phyloP scores from a whole-genome alignment of 768 basidiomycete species.

The Multifurca ochricompacta region DNA sequence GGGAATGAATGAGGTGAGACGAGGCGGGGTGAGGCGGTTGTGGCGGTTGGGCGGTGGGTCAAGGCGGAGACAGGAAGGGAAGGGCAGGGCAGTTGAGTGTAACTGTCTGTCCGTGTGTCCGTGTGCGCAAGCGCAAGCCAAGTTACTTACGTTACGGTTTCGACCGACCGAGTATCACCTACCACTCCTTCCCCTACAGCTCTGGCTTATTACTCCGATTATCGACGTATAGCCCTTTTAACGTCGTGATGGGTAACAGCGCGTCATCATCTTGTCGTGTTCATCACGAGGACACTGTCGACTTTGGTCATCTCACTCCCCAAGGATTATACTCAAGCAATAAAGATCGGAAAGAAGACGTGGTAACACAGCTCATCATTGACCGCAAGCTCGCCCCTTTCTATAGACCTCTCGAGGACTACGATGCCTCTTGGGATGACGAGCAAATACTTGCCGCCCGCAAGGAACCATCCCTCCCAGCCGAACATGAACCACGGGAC shows the following conservation, averaged over 20 bases:
- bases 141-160: neutral
- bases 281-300: slow-evolving; percentile 77
- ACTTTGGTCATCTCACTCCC: slow-evolving; percentile 72
- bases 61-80: too few species aligned
- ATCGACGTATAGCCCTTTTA: neutral
- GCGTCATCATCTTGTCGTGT: slow-evolving; percentile 65
- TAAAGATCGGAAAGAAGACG: slow-evolving; percentile 82
- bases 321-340: slow-evolving; percentile 81
- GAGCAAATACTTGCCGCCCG: slow-evolving; percentile 78
- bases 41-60: too few species aligned
- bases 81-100: too few species aligned
- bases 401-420: slow-evolving; percentile 93
- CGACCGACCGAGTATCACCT: neutral
- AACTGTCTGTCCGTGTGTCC: too few species aligned
- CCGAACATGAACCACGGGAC: slow-evolving; percentile 34
- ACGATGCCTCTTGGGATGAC: slow-evolving; percentile 81
- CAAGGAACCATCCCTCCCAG: slow-evolving; percentile 49
- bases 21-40: too few species aligned
- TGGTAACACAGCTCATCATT: slow-evolving; percentile 82
- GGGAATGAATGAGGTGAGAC: too few species aligned
- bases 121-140: neutral
- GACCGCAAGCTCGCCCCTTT: slow-evolving; percentile 90
- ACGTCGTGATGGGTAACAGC: slow-evolving; percentile 65
- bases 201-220: neutral
- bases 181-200: neutral